A percentile compares a stretch with the other conserved stretches of the same genome.
Evolutionary conservation across 2,329 filamentous ascomycete species (phyloP).

Genomic region (Phialocephala subalpina): DNA sequence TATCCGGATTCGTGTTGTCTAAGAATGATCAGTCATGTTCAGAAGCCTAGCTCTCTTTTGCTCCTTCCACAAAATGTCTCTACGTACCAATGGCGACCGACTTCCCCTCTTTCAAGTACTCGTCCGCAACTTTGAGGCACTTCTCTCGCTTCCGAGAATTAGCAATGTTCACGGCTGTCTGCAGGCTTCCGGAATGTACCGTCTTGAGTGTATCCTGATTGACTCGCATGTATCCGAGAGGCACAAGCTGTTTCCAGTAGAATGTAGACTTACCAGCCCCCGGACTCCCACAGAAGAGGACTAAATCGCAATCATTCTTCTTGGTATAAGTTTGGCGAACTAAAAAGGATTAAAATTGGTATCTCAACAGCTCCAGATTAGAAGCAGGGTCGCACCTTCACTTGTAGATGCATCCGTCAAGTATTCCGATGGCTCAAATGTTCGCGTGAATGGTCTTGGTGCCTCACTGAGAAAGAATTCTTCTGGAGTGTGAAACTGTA

Average conservation of each 20-base stretch:
- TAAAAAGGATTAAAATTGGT: background rate
- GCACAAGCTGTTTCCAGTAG: slow-evolving; percentile 80
- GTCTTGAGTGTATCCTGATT: slow-evolving; percentile 92
- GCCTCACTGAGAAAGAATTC: slow-evolving; percentile 83
- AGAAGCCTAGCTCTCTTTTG: background rate
- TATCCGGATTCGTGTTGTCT: slow-evolving; percentile 97
- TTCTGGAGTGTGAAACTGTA: slow-evolving; percentile 86
- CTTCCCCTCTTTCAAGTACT: slow-evolving; percentile 67
- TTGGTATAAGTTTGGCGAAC: slow-evolving; percentile 52
- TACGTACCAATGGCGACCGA: slow-evolving; percentile 81
- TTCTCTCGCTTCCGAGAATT: slow-evolving; percentile 56
- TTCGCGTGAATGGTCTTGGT: slow-evolving; percentile 69
- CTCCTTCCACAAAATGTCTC: background rate
- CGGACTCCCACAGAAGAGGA: slow-evolving; percentile 88
- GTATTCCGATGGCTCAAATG: slow-evolving; percentile 75
- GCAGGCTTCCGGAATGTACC: slow-evolving; percentile 48
- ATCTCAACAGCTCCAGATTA: background rate
- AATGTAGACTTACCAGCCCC: slow-evolving; percentile 93
- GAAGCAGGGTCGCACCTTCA: slow-evolving; percentile 21
- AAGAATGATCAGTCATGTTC: slow-evolving; percentile 16
- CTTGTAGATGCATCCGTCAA: slow-evolving; percentile 45
- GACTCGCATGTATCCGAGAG: slow-evolving; percentile 81
- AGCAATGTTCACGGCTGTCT: slow-evolving; percentile 29
- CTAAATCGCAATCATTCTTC: slow-evolving; percentile 73
- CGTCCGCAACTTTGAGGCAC: slow-evolving; percentile 75